Evolutionary conservation across 73 alveolate species (phyloP).

Genomic region (Durusdinium trenchii): DNA sequence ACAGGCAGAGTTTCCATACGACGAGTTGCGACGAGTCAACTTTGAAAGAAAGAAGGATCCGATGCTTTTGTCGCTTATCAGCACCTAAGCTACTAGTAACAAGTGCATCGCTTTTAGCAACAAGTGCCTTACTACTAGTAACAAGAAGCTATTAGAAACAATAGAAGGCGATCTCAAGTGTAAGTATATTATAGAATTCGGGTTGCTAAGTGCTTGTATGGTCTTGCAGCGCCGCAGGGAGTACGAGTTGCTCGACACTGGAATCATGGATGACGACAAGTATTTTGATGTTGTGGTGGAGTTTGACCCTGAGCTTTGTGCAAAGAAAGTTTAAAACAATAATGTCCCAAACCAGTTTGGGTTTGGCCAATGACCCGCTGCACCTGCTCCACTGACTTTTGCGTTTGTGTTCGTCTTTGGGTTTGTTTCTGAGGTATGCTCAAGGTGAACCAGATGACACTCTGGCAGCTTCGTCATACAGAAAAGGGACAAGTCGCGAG

Average conservation of each 20-base stretch:
- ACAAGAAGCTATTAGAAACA: neutral
- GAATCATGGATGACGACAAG: conserved; percentile 66
- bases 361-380: neutral
- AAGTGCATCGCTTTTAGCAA: neutral
- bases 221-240: conserved; percentile 13
- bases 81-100: neutral
- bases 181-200: too few relatives aligned
- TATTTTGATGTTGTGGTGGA: conserved; percentile 80
- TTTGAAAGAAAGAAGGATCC: conserved; percentile 85
- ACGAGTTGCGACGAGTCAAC: conserved; percentile 81
- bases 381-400: too few relatives aligned
- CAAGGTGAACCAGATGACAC: conserved; percentile 77
- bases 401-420: too few relatives aligned
- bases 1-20: conserved; percentile 84
- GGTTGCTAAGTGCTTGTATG: neutral
- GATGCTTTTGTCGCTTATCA: conserved; percentile 24
- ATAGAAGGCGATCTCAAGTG: neutral
- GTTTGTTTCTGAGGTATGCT: conserved; percentile 28
- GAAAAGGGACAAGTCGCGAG: neutral
- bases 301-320: neutral
- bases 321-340: neutral
- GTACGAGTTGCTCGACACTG: conserved; percentile 95
- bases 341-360: neutral
- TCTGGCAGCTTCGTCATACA: conserved; percentile 9
- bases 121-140: neutral